Conservation (phyloP, 1,139 yeast species). For the Hemisphaericaspora lyxosophila region DNA sequence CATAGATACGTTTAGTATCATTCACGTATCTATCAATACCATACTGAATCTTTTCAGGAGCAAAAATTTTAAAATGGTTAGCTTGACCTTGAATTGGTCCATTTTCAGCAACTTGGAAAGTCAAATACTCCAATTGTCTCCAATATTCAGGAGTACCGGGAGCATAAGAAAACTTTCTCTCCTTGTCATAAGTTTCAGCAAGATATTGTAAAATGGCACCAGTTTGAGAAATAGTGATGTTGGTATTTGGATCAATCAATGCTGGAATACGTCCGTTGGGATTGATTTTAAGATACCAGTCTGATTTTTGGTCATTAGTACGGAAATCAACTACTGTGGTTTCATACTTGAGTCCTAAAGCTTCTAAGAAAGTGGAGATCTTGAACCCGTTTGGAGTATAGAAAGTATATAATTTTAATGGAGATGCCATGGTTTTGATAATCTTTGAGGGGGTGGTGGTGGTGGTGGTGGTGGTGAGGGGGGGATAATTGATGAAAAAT, state of each 20-base stretch:
- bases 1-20: slow-evolving; percentile 53
- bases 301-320: slow-evolving; percentile 46
- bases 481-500: too few species aligned
- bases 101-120: slow-evolving; percentile 58
- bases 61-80: slow-evolving; percentile 42
- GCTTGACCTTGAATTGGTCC: slow-evolving; percentile 67
- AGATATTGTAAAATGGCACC: slow-evolving; percentile 59
- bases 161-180: slow-evolving; percentile 47
- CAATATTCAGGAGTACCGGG: slow-evolving; percentile 47
- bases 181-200: slow-evolving; percentile 57
- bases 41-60: slow-evolving; percentile 50
- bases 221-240: slow-evolving; percentile 51
- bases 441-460: too few species aligned
- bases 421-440: slow-evolving; percentile 9
- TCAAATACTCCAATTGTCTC: slow-evolving; percentile 50
- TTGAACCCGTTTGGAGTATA: slow-evolving; percentile 61
- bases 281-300: slow-evolving; percentile 54
- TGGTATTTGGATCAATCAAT: slow-evolving; percentile 45
- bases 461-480: too few species aligned
- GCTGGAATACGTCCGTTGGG: slow-evolving; percentile 67
- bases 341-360: slow-evolving; percentile 49
- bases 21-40: slow-evolving; percentile 51
- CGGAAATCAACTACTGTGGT: slow-evolving; percentile 40
- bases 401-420: slow-evolving; percentile 34
- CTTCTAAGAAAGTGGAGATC: slow-evolving; percentile 46